Percentiles rank a stretch among this genome's conserved stretches.
These are phyloP conservation scores for Asterochloris erici DNA, from an alignment of 139 green algal genomes.

Conservation along the genomic window DNA sequence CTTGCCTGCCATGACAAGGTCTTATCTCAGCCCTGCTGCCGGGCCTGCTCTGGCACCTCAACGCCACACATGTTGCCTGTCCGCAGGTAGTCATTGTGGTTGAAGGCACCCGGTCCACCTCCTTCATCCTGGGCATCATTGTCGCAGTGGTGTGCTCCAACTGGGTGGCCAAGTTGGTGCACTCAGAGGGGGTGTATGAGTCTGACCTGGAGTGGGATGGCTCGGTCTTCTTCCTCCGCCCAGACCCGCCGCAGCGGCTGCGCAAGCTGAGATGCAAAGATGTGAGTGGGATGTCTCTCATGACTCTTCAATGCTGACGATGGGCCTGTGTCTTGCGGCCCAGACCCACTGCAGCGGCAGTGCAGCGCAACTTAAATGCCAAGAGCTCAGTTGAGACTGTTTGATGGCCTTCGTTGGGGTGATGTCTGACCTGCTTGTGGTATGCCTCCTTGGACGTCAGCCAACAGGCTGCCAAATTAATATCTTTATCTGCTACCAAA, in stretches of 20 bases:
- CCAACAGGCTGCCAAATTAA: no score
- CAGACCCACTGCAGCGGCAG: background rate
- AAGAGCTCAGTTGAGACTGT: background rate
- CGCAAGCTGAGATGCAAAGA: conserved; percentile 42
- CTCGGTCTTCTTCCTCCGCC: conserved; percentile 71
- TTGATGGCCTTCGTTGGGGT: background rate
- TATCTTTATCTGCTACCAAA: no score
- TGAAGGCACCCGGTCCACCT: conserved; percentile 66
- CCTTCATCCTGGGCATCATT: conserved; percentile 86
- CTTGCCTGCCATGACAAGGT: no score
- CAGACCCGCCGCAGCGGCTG: conserved; percentile 69
- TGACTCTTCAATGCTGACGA: background rate
- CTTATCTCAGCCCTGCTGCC: no score
- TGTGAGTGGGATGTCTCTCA: background rate
- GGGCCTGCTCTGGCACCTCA: no score
- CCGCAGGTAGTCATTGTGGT: conserved; percentile 45
- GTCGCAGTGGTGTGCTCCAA: conserved; percentile 77
- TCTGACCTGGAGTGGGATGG: conserved; percentile 78
- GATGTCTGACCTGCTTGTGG: background rate
- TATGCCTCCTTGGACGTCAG: no score
- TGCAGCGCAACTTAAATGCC: background rate
- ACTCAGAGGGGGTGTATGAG: conserved; percentile 87
- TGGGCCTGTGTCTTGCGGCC: background rate
- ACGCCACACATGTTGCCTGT: background rate
- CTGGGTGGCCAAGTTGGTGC: conserved; percentile 72